Percentiles rank a stretch among this genome's conserved stretches.
phyloP scores from a whole-genome alignment of 805 yeast genomes.

The Candida chauliodis region DNA sequence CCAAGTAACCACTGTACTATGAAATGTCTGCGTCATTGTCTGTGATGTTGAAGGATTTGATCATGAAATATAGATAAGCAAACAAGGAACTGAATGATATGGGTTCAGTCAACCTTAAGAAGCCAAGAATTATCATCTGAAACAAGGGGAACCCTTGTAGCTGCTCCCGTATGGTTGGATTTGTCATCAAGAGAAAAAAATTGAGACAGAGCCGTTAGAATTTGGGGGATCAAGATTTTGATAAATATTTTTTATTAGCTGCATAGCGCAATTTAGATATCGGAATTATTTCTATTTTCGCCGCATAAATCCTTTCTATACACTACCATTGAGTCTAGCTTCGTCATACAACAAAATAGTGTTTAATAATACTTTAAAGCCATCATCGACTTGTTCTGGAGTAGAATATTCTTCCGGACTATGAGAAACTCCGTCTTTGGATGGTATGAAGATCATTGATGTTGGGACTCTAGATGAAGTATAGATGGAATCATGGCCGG shows the following conservation, averaged over 20 bases:
- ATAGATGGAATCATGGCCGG: constrained; percentile 71
- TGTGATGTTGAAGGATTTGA: constrained; percentile 52
- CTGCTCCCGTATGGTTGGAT: constrained; percentile 34
- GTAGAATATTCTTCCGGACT: constrained; percentile 63
- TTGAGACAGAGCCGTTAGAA: background rate
- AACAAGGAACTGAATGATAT: constrained; percentile 61
- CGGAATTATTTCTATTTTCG: background rate
- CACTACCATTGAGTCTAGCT: constrained; percentile 10
- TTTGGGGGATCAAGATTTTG: no score
- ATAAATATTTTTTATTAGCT: no score
- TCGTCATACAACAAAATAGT: constrained; percentile 34
- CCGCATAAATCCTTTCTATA: constrained; percentile 1
- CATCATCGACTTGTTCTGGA: constrained; percentile 62
- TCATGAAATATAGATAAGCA: constrained; percentile 64
- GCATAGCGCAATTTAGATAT: background rate
- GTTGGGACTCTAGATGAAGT: constrained; percentile 59
- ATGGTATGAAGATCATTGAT: constrained; percentile 71
- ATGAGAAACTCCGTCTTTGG: constrained; percentile 63
- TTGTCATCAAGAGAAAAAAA: background rate
- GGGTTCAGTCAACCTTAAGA: constrained; percentile 58
- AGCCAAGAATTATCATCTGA: constrained; percentile 38
- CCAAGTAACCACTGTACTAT: constrained; percentile 57
- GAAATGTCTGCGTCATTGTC: constrained; percentile 49
- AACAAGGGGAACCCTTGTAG: constrained; percentile 54
- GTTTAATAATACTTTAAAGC: constrained; percentile 53